Conservation (phyloP, 805 yeast species). For the Kodamaea nitidulidarum region DNA sequence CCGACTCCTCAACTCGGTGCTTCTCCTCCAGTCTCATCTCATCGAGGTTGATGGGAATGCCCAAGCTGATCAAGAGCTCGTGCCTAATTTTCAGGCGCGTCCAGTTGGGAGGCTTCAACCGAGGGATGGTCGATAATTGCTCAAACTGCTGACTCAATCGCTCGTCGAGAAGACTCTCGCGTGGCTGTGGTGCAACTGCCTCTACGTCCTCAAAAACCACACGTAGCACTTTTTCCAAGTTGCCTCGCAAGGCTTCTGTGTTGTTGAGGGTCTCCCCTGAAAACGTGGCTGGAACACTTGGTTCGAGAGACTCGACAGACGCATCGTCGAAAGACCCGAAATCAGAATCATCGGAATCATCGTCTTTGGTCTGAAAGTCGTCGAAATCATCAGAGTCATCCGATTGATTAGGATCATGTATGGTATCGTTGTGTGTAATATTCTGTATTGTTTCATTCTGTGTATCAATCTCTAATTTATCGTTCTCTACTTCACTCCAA, state of each 20-base stretch:
- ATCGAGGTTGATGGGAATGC: slow-evolving; percentile 70
- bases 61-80: slow-evolving; percentile 58
- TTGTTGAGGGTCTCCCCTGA: slow-evolving; percentile 14
- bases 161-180: slow-evolving; percentile 18
- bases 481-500: no score
- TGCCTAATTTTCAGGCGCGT: slow-evolving; percentile 60
- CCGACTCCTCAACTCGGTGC: not conserved
- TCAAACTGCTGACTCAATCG: slow-evolving; percentile 40
- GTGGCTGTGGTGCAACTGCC: slow-evolving; percentile 8
- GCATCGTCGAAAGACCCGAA: slow-evolving; percentile 34
- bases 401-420: not conserved
- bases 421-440: no score
- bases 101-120: slow-evolving; percentile 65
- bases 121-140: slow-evolving; percentile 46
- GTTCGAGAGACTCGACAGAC: not conserved
- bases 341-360: slow-evolving; percentile 24
- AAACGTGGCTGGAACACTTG: slow-evolving; percentile 11
- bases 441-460: no score
- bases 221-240: slow-evolving; percentile 9
- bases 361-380: slow-evolving; percentile 6
- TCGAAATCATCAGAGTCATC: not conserved
- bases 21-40: slow-evolving; percentile 28
- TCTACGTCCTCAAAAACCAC: slow-evolving; percentile 8
- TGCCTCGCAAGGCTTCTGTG: slow-evolving; percentile 9
- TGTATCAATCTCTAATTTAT: no score